These are phyloP conservation scores for Pterocarpus macrocarpus DNA, from an alignment of 306 rosid species.

Conservation along the genomic window DNA sequence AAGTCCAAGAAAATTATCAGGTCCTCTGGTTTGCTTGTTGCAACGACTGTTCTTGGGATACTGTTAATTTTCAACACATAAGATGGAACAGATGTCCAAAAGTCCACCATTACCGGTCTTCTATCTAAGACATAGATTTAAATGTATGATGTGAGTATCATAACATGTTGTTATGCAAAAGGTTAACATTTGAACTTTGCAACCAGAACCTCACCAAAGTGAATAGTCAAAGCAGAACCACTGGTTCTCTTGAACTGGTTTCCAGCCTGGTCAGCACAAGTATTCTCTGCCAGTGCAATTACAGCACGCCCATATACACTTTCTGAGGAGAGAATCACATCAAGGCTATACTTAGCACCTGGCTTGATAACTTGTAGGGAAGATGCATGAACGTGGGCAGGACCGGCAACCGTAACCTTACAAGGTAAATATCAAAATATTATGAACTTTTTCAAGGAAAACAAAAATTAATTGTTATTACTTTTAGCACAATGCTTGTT, in stretches of 20 bases:
- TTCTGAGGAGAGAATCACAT: slow-evolving; percentile 51
- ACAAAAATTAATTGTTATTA: background rate
- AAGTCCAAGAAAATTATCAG: slow-evolving; percentile 67
- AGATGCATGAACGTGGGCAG: slow-evolving; percentile 55
- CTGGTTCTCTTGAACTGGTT: slow-evolving; percentile 61
- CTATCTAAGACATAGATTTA: slow-evolving; percentile 59
- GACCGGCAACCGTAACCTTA: slow-evolving; percentile 64
- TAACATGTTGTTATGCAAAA: background rate
- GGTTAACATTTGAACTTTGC: slow-evolving; percentile 7
- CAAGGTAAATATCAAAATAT: slow-evolving; percentile 34
- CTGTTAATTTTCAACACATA: slow-evolving; percentile 64
- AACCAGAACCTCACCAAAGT: slow-evolving; percentile 58
- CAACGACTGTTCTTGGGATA: slow-evolving; percentile 69
- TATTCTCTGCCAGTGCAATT: slow-evolving; percentile 54
- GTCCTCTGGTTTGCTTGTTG: slow-evolving; percentile 68
- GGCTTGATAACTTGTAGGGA: slow-evolving; percentile 57
- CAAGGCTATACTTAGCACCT: slow-evolving; percentile 56
- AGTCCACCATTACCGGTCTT: slow-evolving; percentile 68
- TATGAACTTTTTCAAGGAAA: background rate
- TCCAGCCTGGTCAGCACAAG: slow-evolving; percentile 73
- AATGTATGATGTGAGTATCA: slow-evolving; percentile 20
- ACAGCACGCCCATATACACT: slow-evolving; percentile 52
- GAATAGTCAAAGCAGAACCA: slow-evolving; percentile 61
- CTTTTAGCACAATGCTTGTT: slow-evolving; percentile 1
- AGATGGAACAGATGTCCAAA: slow-evolving; percentile 80